A percentile compares a stretch with the other conserved stretches of the same genome.
These are phyloP conservation scores for Pulveroboletus ravenelii DNA, from an alignment of 768 basidiomycete genomes.

Conservation along the genomic window DNA sequence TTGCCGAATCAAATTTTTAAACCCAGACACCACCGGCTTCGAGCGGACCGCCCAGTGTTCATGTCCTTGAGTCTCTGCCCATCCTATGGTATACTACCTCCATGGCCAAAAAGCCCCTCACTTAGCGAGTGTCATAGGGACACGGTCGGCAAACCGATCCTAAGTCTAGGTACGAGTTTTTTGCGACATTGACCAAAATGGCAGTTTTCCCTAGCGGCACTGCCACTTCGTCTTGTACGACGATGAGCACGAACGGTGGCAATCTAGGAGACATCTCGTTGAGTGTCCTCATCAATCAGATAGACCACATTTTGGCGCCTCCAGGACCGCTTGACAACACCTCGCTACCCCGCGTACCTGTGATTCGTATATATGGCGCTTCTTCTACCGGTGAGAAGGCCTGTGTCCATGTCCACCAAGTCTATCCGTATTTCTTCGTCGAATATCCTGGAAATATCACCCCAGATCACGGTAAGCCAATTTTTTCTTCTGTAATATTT, in stretches of 20 bases:
- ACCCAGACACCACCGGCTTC: neutral
- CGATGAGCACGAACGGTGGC: constrained; percentile 1
- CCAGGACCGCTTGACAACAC: constrained; percentile 64
- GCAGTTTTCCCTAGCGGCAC: neutral
- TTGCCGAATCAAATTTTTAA: neutral
- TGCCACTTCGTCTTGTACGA: neutral
- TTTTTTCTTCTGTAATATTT: neutral
- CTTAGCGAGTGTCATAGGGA: neutral
- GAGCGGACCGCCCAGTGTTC: neutral
- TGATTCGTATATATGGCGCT: constrained; percentile 82
- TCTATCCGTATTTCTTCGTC: constrained; percentile 90
- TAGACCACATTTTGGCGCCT: constrained; percentile 58
- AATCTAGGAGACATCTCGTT: constrained; percentile 23
- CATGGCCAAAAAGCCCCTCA: neutral
- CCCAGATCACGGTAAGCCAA: constrained; percentile 53
- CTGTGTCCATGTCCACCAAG: constrained; percentile 89
- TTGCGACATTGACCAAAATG: neutral
- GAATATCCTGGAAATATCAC: constrained; percentile 71
- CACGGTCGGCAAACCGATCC: neutral
- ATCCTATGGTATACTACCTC: neutral
- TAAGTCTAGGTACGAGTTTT: neutral
- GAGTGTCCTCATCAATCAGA: constrained; percentile 47
- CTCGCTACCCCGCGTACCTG: constrained; percentile 61
- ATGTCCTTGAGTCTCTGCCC: neutral
- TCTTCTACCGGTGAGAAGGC: constrained; percentile 74